A percentile compares a stretch with the other conserved stretches of the same genome.
Conservation (phyloP, 306 rosid genomes). For the Delonix regia region DNA sequence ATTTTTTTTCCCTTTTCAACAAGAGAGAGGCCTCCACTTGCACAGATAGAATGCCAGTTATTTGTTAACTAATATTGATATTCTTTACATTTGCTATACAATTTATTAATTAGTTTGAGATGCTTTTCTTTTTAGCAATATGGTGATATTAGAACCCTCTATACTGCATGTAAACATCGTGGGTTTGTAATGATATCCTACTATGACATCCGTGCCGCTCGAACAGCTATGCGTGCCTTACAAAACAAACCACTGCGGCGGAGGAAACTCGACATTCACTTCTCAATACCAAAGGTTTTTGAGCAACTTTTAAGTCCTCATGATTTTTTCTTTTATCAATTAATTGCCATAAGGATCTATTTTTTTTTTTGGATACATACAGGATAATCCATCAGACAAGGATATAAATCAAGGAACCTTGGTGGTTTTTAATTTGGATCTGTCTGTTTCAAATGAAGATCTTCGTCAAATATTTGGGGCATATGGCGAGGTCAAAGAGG, state of each 20-base stretch:
- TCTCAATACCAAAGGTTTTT: constrained; percentile 93
- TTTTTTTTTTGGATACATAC: constrained; percentile 23
- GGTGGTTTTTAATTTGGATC: constrained; percentile 95
- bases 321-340: constrained; percentile 13
- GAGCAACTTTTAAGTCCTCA: constrained; percentile 5
- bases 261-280: constrained; percentile 97
- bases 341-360: constrained; percentile 21
- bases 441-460: constrained; percentile 93
- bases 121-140: constrained; percentile 65
- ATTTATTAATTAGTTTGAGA: constrained; percentile 31
- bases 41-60: neutral
- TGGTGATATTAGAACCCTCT: constrained; percentile 95
- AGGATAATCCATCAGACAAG: constrained; percentile 99
- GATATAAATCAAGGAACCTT: constrained; percentile 98
- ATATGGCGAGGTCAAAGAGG: constrained; percentile 99
- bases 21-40: constrained; percentile 16
- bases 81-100: neutral
- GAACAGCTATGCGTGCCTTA: constrained; percentile 93
- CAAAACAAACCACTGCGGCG: constrained; percentile 95
- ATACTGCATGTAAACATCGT: constrained; percentile 98
- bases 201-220: constrained; percentile 96
- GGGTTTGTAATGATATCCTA: constrained; percentile 99
- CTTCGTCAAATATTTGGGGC: constrained; percentile 97
- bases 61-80: neutral
- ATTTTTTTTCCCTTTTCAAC: constrained; percentile 46